Conservation (phyloP, 2,329 filamentous ascomycete genomes). For the Capronia epimyces region DNA sequence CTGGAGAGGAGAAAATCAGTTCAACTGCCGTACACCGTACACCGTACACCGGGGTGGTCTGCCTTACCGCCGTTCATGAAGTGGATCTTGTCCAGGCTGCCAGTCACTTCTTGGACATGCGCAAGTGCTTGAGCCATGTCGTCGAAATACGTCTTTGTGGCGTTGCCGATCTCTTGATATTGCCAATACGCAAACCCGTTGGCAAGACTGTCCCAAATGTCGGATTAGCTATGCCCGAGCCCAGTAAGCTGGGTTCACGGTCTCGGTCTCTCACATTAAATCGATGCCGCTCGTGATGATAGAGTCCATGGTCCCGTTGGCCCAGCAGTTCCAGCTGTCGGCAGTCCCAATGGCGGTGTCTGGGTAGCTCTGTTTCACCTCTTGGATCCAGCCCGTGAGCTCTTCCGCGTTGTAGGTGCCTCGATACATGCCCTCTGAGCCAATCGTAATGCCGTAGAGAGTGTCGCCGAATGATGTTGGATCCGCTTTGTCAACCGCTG, state of each 20-base stretch:
- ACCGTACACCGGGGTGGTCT: too few species aligned
- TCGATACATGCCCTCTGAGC: constrained; percentile 65
- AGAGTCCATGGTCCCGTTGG: constrained; percentile 62
- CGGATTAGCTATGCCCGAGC: background rate
- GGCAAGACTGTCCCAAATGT: constrained; percentile 41
- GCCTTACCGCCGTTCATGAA: constrained; percentile 65
- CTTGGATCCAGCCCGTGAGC: constrained; percentile 57
- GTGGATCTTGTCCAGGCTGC: constrained; percentile 51
- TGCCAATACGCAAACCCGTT: constrained; percentile 74
- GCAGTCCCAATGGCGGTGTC: constrained; percentile 60
- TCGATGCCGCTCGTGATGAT: constrained; percentile 57
- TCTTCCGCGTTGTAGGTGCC: constrained; percentile 58
- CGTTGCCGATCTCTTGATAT: constrained; percentile 53
- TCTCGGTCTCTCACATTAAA: constrained; percentile 46
- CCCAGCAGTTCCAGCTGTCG: constrained; percentile 68
- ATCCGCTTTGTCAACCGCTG: constrained; percentile 47
- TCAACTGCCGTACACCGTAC: too few species aligned
- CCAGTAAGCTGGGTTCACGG: background rate
- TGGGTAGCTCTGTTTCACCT: constrained; percentile 53
- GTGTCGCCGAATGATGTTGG: constrained; percentile 49
- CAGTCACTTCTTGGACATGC: constrained; percentile 57
- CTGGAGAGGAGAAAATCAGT: constrained; percentile 6
- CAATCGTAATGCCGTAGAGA: constrained; percentile 64
- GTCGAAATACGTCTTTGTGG: constrained; percentile 59
- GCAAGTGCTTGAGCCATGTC: constrained; percentile 60